Evolutionary conservation across 2,329 filamentous ascomycete genomes (phyloP).

Genomic region (Paracamarosporium sp.): DNA sequence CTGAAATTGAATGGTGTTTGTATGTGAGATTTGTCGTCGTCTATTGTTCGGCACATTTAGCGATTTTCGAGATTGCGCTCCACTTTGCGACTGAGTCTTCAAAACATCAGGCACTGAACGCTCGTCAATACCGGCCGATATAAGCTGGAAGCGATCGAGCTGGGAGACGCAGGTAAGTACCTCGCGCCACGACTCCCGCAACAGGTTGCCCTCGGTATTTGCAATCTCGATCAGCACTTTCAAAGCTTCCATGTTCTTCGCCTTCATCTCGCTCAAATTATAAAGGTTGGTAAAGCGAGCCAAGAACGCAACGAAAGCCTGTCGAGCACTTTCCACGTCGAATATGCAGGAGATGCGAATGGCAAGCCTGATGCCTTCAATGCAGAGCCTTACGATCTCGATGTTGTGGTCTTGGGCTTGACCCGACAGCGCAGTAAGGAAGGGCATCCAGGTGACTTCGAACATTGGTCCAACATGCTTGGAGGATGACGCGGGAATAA

Average conservation of each 20-base stretch:
- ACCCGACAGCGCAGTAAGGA: slow-evolving; percentile 91
- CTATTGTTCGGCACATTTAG: slow-evolving; percentile 65
- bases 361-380: slow-evolving; percentile 94
- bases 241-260: slow-evolving; percentile 94
- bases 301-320: slow-evolving; percentile 92
- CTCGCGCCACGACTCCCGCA: slow-evolving; percentile 93
- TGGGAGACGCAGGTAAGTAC: slow-evolving; percentile 95
- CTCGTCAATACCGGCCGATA: slow-evolving; percentile 93
- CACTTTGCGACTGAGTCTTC: slow-evolving; percentile 69
- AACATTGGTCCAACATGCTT: slow-evolving; percentile 99
- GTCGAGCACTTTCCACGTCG: slow-evolving; percentile 88
- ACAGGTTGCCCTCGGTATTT: slow-evolving; percentile 86
- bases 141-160: slow-evolving; percentile 91
- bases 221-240: slow-evolving; percentile 92
- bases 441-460: slow-evolving; percentile 98
- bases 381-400: slow-evolving; percentile 88
- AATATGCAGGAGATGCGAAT: slow-evolving; percentile 94
- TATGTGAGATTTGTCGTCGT: slow-evolving; percentile 54
- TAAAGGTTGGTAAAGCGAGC: slow-evolving; percentile 95
- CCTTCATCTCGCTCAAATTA: slow-evolving; percentile 92
- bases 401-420: slow-evolving; percentile 95
- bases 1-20: slow-evolving; percentile 60
- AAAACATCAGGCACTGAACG: slow-evolving; percentile 91
- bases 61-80: slow-evolving; percentile 68
- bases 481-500: slow-evolving; percentile 91